These are phyloP conservation scores for Hymenochaete sp. DNA, from an alignment of 1,284 basidiomycete species.

Conservation along the genomic window DNA sequence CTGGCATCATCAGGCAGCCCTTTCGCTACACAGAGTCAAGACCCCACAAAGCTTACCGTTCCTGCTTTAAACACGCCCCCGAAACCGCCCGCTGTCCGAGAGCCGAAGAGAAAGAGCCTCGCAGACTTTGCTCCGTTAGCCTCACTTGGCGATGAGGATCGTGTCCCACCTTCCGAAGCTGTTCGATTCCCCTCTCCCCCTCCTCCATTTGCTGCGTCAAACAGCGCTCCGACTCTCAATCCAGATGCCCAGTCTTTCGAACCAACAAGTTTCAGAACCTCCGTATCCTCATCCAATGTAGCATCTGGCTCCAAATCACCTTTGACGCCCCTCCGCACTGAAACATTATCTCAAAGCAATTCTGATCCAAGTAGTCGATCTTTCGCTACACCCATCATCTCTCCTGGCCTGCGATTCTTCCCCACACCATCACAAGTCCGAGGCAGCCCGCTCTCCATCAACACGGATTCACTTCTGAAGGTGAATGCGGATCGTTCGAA, in stretches of 20 bases:
- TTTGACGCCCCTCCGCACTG: constrained; percentile 13
- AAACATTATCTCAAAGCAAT: constrained; percentile 9
- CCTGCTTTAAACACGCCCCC: not conserved
- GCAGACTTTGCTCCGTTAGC: constrained; percentile 9
- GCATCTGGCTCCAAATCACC: not conserved
- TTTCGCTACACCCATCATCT: constrained; percentile 7
- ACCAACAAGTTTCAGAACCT: constrained; percentile 5
- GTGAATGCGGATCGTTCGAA: constrained; percentile 1
- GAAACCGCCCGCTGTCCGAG: not conserved
- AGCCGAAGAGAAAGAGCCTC: constrained; percentile 5
- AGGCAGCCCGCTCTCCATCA: constrained; percentile 6
- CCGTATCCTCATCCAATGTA: constrained; percentile 1
- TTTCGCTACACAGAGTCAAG: not conserved
- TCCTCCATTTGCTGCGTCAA: constrained; percentile 24
- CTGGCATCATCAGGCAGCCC: not conserved
- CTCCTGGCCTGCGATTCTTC: constrained; percentile 4
- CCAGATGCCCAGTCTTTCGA: constrained; percentile 20
- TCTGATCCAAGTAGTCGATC: constrained; percentile 8
- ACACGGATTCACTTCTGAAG: constrained; percentile 1
- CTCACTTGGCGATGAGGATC: constrained; percentile 11
- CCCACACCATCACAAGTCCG: constrained; percentile 3
- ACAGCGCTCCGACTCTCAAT: constrained; percentile 19
- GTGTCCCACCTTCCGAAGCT: constrained; percentile 9
- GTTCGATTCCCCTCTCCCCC: constrained; percentile 14
- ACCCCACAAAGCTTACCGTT: constrained; percentile 2